Base-by-base conservation (phyloP, 2,329 filamentous ascomycete genomes). In the Aspergillus sp. region DNA sequence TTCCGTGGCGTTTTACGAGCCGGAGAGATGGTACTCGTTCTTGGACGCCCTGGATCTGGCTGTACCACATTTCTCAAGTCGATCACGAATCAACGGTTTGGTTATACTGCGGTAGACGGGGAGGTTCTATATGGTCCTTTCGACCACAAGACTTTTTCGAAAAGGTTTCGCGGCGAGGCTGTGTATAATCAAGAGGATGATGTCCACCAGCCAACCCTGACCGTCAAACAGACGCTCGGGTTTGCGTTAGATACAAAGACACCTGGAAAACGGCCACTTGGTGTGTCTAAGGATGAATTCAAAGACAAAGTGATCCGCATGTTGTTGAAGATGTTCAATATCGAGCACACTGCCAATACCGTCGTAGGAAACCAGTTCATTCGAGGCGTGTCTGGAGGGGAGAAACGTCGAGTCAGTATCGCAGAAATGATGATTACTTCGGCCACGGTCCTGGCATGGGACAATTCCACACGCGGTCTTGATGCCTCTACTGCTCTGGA, bases 271-370 rank as follows among this genome's bases (percentile, higher is more conserved):
- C 82, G 91, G 47, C 90, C 90, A 0, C 84, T 82, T 4, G 90
- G 90, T 21, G 82, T 95, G 65, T 87, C 84, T 40, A 89, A 90
- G 71, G 72, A 76, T 6, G 87, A 89, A 15, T 93, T 93, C 79
- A 93, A 93, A 77, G 82, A 89, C 50, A 86, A 87, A 65, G 86
- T 96, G 57, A 79, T 93, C 60, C 82, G 85, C 17, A 84, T 88
- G 67, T 81, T 96, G 58, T 80, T 96, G 52, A 91, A 90, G 69
- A 95, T 96, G 90, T 96, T 96, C 81, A 95, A 93, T 70, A 96
- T 96, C 54, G 89, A 93, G 72, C 91, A 96, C 73, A 96, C 91
- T 0, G 84, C 86, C 52, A 84, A 92, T 70, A 97, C 93, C 0
- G 86, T 93, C 31, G 91, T 96, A 25, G 93, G 93, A 7, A 89